Evolutionary conservation across 768 basidiomycete genomes (phyloP), one percentile per base, ranked within the genome.

Genomic region (Mycena galericulata): DNA sequence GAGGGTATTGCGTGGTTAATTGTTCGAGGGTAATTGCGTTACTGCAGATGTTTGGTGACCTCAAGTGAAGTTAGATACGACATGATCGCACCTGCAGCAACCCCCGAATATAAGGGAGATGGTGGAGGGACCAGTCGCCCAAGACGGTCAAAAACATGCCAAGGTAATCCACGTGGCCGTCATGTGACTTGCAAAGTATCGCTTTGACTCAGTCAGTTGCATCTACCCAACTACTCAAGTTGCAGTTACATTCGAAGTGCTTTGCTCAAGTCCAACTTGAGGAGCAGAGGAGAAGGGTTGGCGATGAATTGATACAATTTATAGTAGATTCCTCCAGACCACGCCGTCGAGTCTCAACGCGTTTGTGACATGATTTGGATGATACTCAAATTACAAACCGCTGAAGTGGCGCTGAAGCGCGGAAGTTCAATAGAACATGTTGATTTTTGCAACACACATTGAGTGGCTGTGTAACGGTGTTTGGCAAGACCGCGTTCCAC

Each of bases 21-120:
- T 89, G 87, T 78, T 96, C 94, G 1, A 92, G 78, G 0, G 94
- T 90, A 65, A 93, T 84, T 34, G 94, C 94, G 77, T 95, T 95
- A 73, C 92, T 94, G 74, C 20, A 29, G 6, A n/a, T 29, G 34
- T 40, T 55, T 43, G 43, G 14, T 36, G 46, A 20, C 4, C 49
- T 34, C 22, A n/a, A 38, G 41, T 36, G n/a, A 36, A 18, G 5
- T 57, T 29, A 26, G 59, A 12, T 20, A 15, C 43, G 40, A n/a
- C 15, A 55, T 29, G 51, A 20, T 7, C 55, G 59, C 54, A 87
- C 86, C 90, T 90, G 84, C 96, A 98, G 79, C 96, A 98, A 1
- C 96, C 96, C 2, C 95, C 95, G 75, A 98, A 97, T 12, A 96
- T 87, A 24, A 96, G 82, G 1, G 88, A 81, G 27, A 97, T 77